These are phyloP conservation scores for Vanilla planifolia DNA, from an alignment of 106 monocot species.

Conservation along the genomic window DNA sequence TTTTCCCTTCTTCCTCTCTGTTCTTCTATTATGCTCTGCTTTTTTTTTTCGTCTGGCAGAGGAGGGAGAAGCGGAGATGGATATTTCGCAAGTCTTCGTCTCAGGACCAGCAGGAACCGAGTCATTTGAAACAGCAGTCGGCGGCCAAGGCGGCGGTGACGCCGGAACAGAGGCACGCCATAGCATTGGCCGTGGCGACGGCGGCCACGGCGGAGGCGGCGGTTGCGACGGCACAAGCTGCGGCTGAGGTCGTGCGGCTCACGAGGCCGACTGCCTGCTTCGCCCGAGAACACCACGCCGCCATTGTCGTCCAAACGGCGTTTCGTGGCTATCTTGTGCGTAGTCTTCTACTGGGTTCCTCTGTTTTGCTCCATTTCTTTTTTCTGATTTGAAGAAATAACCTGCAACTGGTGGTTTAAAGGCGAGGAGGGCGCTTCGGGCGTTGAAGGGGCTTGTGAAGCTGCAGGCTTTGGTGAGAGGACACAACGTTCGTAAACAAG, in stretches of 20 bases:
- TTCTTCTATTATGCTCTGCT: not conserved
- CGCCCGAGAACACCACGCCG: slow-evolving; percentile 54
- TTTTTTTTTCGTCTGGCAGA: slow-evolving; percentile 21
- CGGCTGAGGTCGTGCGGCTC: slow-evolving; percentile 76
- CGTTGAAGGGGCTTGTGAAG: slow-evolving; percentile 86
- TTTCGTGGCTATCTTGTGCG: slow-evolving; percentile 86
- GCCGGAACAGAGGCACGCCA: slow-evolving; percentile 65
- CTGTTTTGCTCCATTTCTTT: not conserved
- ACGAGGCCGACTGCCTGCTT: slow-evolving; percentile 37
- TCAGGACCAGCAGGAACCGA: slow-evolving; percentile 9
- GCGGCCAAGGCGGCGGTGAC: slow-evolving; percentile 12
- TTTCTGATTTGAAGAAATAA: not conserved
- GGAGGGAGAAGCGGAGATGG: slow-evolving; percentile 88
- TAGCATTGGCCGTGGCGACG: slow-evolving; percentile 73
- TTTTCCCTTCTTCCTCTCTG: not conserved
- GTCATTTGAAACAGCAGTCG: not conserved
- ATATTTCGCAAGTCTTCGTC: slow-evolving; percentile 56
- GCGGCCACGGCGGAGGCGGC: slow-evolving; percentile 86
- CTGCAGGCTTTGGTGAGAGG: slow-evolving; percentile 93
- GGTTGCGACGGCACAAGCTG: slow-evolving; percentile 75
- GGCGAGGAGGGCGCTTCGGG: slow-evolving; percentile 88
- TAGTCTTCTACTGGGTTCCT: not conserved
- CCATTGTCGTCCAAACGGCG: slow-evolving; percentile 68
- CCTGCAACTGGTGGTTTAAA: not conserved
- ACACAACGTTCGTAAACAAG: slow-evolving; percentile 91